Base-by-base conservation (phyloP, 2,329 filamentous ascomycete species). In the Fusarium musae region DNA sequence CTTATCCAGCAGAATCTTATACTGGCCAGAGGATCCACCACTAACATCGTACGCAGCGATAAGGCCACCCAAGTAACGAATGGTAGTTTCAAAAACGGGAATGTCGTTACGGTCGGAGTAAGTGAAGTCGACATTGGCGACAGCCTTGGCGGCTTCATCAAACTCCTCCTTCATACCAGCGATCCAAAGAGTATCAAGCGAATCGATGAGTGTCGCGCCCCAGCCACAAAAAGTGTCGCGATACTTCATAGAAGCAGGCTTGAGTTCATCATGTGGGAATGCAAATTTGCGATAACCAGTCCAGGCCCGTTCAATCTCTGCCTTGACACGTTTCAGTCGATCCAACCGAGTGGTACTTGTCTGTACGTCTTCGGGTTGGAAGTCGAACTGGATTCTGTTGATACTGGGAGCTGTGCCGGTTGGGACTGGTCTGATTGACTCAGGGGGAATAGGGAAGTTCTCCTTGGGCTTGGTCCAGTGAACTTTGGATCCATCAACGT, bases 11-110 rank as follows among this genome's bases (percentile, higher is more conserved):
- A 97, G 85, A 30, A 92, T 85, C 26, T 87, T 83, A 77, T 97
- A 92, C 19, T 83, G 77, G 42, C 87, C 85, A 12, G 82, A 77
- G 42, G 82, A 77, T 11, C 88, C 90, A 23, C 89, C 92, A 59
- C 93, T 95, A 63, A 98, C 87, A 83, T 98, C 96, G 80, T 96
- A 98, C 11, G 95, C 95, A 43, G 91, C 91, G 46, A 98, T 79
- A 47, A 98, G 84, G 3, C 96, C 96, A 37, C 96, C 96, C 9
- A 98, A 86, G 77, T 98, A 97, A 58, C 96, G 90, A 78, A 98
- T 98, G 16, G 92, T 93, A 2, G 95, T 97, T 82, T 98, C 95
- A 76, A 98, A 98, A 12, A 97, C 87, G n/a, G 94, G 95, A 50
- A 98, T 96, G 53, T 93, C 89, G 42, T 83, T 80, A 54, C 91